Evolutionary conservation across 495 filamentous ascomycete species (phyloP), one percentile per base, ranked within the genome.

Genomic region (Talaromyces proteolyticus): DNA sequence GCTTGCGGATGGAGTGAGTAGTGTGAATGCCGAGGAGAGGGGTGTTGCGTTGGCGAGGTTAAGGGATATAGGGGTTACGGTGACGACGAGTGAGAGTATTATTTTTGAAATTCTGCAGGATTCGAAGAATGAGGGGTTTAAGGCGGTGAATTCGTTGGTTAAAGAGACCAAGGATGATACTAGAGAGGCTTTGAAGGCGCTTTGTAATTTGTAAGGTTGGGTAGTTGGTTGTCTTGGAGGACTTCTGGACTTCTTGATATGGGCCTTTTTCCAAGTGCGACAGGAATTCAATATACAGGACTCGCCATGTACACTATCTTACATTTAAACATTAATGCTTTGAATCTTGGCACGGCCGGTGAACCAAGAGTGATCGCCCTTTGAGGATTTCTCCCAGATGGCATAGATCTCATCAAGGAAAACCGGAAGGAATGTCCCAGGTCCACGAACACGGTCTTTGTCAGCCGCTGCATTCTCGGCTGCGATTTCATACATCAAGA

Each of bases 41-140:
- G 78, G 76, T 1, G 69, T 96, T 58, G 92, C 93, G 53, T 69
- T 98, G 29, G 81, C 73, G 25, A 60, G 93, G 53, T 60, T 98
- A 66, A 66, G 87, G 57, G 73, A 73, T 57, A 90, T 82, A 37
- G 92, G 92, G 0, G 92, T 83, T 29, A 69, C 82, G 11, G 78
- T 98, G 14, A 95, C 90, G 42, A 89, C 84, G 41, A 94, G 88
- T 67, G 93, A 98, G 81, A 86, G 88, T 65, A 87, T 84, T 68
- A 55, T 97, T 54, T 98, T 93, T 72, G 92, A 97, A 75, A 86
- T 83, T 61, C 80, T 98, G 82, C 88, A 89, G 17, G 91, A 96
- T 77, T 87, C 93, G 16, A 74, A 61, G 4, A 85, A 87, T 58
- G 64, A 72, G 6, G 82, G 65, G 17, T 95, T 97, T 61, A 81